Evolutionary conservation across 495 filamentous ascomycete species (phyloP), one percentile per base, ranked within the genome.

Genomic region (Lepidopterella palustris): DNA sequence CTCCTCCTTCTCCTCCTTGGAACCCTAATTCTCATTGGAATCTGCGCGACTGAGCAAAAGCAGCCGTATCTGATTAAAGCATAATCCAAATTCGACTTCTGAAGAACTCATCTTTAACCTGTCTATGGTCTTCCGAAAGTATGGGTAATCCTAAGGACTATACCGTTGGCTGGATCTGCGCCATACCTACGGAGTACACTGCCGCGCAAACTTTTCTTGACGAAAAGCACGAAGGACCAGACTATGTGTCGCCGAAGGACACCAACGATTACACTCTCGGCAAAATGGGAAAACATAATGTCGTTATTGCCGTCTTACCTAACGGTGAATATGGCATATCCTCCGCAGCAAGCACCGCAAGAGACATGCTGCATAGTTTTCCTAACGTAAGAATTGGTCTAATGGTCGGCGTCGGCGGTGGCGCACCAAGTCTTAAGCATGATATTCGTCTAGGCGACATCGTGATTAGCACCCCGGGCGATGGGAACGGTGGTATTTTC

Each of bases 101-200:
- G n/a, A n/a, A n/a, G n/a, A n/a, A n/a, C n/a, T n/a, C n/a, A n/a
- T n/a, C n/a, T n/a, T n/a, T n/a, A n/a, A n/a, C n/a, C n/a, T n/a
- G n/a, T n/a, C n/a, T n/a, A n/a, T n/a, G n/a, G n/a, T n/a, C n/a
- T n/a, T n/a, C n/a, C n/a, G n/a, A n/a, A n/a, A 39, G 32, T n/a
- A 39, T 39, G 23, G 8, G 21, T 8, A 32, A 8, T 15, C 24
- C 2, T 54, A 39, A 39, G 8, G 32, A 57, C 23, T 71, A 73
- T 23, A 72, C 64, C 0, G 68, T 74, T 21, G 73, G 73, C 47
- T 76, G 73, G 72, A 73, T 77, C n/a, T 74, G 71, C 58, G 71
- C 71, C 49, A 56, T 74, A 35, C 48, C 15, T 9, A 72, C 61
- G 1, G 69, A 73, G 47, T 60, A 64, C 32, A 68, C 69, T 45